A percentile compares a stretch with the other conserved stretches of the same genome.
Evolutionary conservation across 805 yeast species (phyloP).

Genomic region (Saccharomycopsis fermentans): DNA sequence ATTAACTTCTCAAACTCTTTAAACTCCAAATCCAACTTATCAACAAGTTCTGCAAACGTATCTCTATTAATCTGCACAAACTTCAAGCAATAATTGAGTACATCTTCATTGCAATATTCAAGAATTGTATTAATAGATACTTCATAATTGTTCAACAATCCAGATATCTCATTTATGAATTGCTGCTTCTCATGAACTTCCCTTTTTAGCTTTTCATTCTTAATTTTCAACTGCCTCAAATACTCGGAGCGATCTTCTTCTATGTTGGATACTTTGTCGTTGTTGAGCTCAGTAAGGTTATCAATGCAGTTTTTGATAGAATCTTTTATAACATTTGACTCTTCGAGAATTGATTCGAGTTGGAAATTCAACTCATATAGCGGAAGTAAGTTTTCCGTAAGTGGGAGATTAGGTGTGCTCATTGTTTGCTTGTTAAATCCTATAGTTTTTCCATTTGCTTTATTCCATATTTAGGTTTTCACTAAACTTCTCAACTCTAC

Average conservation of each 20-base stretch:
- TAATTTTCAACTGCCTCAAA: neutral
- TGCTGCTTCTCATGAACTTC: slow-evolving; percentile 1
- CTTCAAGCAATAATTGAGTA: slow-evolving; percentile 12
- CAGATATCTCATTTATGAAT: slow-evolving; percentile 2
- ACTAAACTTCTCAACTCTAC: neutral
- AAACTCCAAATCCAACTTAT: slow-evolving; percentile 3
- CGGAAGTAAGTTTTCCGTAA: slow-evolving; percentile 16
- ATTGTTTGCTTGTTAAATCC: neutral
- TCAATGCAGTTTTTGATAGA: slow-evolving; percentile 9
- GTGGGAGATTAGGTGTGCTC: slow-evolving; percentile 18
- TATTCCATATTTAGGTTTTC: neutral
- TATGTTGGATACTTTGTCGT: neutral
- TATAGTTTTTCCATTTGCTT: neutral
- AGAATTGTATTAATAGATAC: slow-evolving; percentile 13
- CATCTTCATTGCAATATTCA: slow-evolving; percentile 11
- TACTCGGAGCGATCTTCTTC: neutral
- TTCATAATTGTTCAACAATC: slow-evolving; percentile 16
- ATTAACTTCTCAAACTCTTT: slow-evolving; percentile 7
- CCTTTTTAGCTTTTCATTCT: slow-evolving; percentile 2
- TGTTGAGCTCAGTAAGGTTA: slow-evolving; percentile 2
- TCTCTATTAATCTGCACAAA: slow-evolving; percentile 2
- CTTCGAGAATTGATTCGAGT: slow-evolving; percentile 10
- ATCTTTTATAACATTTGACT: slow-evolving; percentile 11
- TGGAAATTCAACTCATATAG: slow-evolving; percentile 14
- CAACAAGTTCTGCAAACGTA: slow-evolving; percentile 1